These are phyloP conservation scores for Cladosporium sp. DNA, from an alignment of 2,329 filamentous ascomycete genomes.

Conservation along the genomic window DNA sequence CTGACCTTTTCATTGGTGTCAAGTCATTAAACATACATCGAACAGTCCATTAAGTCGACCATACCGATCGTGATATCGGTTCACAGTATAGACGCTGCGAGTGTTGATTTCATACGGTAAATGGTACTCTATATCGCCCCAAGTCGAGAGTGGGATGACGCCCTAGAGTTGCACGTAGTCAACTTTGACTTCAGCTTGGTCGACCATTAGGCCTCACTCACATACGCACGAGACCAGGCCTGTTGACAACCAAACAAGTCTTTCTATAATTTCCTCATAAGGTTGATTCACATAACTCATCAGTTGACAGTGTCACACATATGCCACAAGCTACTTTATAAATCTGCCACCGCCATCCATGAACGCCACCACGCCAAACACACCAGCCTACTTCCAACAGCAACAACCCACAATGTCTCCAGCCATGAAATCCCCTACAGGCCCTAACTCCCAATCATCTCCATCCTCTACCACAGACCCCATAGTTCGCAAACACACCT, in stretches of 20 bases:
- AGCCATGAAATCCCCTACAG: slow-evolving; percentile 21
- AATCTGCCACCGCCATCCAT: not conserved
- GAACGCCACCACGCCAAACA: slow-evolving; percentile 2
- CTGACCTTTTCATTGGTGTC: not conserved
- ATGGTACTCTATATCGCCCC: not conserved
- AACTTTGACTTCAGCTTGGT: not conserved
- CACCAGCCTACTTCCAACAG: slow-evolving; percentile 40
- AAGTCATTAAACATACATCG: not conserved
- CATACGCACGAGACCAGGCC: not conserved
- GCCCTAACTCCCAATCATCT: not conserved
- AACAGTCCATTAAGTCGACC: not conserved
- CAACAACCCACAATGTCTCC: slow-evolving; percentile 40
- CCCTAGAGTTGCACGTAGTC: not conserved
- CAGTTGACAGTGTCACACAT: not conserved
- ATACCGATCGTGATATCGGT: no score
- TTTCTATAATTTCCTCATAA: not conserved
- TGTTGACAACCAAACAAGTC: not conserved
- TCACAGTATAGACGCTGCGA: not conserved
- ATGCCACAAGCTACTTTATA: not conserved
- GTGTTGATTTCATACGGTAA: not conserved
- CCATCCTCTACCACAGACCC: slow-evolving; percentile 20
- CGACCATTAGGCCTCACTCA: not conserved
- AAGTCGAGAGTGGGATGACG: not conserved
- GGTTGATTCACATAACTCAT: not conserved
- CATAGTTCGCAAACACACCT: slow-evolving; percentile 32